A percentile compares a stretch with the other conserved stretches of the same genome.
These are phyloP conservation scores for Globisporangium splendens DNA, from an alignment of 352 stramenopile species.

Conservation along the genomic window DNA sequence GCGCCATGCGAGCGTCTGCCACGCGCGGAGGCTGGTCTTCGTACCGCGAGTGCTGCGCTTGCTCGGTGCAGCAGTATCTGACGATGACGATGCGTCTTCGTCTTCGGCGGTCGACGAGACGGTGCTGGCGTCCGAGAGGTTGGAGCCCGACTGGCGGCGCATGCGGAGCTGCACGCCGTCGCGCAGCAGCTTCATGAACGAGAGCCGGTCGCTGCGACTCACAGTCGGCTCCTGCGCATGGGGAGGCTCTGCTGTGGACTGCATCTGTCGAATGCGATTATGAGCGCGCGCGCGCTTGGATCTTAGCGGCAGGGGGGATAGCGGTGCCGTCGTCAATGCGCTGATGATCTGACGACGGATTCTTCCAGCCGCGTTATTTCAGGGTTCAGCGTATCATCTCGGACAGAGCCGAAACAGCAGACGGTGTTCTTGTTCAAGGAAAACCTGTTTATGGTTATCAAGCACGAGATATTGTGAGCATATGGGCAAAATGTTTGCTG, in stretches of 20 bases:
- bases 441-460: no score
- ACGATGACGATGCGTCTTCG: conserved; percentile 2
- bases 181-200: conserved; percentile 59
- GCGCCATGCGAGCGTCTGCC: conserved; percentile 75
- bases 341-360: no score
- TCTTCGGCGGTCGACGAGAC: conserved; percentile 12
- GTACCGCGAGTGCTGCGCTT: not conserved
- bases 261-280: not conserved
- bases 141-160: conserved; percentile 15
- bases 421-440: no score
- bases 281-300: no score
- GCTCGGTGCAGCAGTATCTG: not conserved
- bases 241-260: not conserved
- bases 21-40: conserved; percentile 14
- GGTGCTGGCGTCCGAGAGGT: conserved; percentile 11
- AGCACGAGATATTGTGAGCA: no score
- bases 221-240: not conserved
- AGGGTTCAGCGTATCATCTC: no score
- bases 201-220: conserved; percentile 17
- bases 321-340: no score
- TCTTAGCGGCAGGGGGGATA: no score
- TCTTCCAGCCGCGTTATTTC: no score
- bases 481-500: no score
- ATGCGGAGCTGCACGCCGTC: conserved; percentile 59
- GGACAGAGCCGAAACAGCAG: no score